A percentile compares a stretch with the other conserved stretches of the same genome.
Evolutionary conservation across 192 early-diverging fungal species (phyloP).

Genomic region (Linnemannia zychae): DNA sequence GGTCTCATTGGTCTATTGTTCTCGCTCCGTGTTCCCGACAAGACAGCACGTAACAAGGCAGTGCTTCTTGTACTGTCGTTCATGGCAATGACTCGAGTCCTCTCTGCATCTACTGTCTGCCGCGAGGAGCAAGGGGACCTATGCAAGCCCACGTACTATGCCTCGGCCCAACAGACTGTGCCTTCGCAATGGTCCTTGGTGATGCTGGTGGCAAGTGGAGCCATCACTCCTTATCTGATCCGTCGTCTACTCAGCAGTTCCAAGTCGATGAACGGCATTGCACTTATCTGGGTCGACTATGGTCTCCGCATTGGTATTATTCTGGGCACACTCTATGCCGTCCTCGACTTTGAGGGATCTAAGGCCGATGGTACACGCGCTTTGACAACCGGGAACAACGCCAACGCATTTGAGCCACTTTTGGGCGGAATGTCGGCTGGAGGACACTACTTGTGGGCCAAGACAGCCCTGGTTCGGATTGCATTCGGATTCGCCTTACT

Average conservation of each 20-base stretch:
- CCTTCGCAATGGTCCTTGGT: slow-evolving; percentile 64
- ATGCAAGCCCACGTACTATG: slow-evolving; percentile 88
- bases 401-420: slow-evolving; percentile 41
- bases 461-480: slow-evolving; percentile 66
- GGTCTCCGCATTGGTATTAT: slow-evolving; percentile 70
- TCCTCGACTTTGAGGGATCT: slow-evolving; percentile 64
- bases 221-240: slow-evolving; percentile 57
- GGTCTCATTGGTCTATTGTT: slow-evolving; percentile 60
- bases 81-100: slow-evolving; percentile 68
- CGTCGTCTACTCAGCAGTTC: slow-evolving; percentile 58
- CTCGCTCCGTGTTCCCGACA: slow-evolving; percentile 42
- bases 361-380: slow-evolving; percentile 20
- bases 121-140: slow-evolving; percentile 88
- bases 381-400: slow-evolving; percentile 15
- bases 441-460: slow-evolving; percentile 47
- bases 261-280: slow-evolving; percentile 67
- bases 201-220: slow-evolving; percentile 61
- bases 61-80: slow-evolving; percentile 61
- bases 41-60: slow-evolving; percentile 51
- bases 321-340: slow-evolving; percentile 66
- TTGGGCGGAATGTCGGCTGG: slow-evolving; percentile 23
- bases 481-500: slow-evolving; percentile 67
- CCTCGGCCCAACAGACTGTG: slow-evolving; percentile 64
- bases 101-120: slow-evolving; percentile 80
- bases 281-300: slow-evolving; percentile 67